These are phyloP conservation scores for Lentinula raphanica DNA, from an alignment of 768 basidiomycete genomes.

Conservation along the genomic window DNA sequence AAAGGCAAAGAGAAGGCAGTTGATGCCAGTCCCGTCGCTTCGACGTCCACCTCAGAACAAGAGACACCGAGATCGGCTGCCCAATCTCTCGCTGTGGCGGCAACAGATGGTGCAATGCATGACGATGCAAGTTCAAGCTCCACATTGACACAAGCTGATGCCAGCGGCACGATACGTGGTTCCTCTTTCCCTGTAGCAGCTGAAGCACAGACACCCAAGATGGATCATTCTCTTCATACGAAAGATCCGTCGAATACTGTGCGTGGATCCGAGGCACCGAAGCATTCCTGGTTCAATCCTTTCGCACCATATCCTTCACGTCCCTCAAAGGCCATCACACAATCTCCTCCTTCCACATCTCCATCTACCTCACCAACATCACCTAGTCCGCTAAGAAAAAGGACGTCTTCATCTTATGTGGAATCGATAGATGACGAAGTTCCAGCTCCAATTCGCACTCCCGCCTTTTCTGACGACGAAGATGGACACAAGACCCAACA, in stretches of 20 bases:
- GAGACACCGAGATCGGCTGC: background rate
- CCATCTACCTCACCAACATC: slow-evolving; percentile 8
- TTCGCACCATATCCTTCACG: slow-evolving; percentile 10
- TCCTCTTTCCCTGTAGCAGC: background rate
- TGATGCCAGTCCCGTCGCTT: slow-evolving; percentile 10
- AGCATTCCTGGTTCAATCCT: slow-evolving; percentile 19
- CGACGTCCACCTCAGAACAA: background rate
- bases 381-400: slow-evolving; percentile 14
- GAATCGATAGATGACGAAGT: slow-evolving; percentile 8
- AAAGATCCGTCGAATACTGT: background rate
- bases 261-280: slow-evolving; percentile 8
- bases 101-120: background rate
- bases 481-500: background rate
- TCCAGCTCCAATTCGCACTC: background rate
- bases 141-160: background rate
- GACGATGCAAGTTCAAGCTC: background rate
- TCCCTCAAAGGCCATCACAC: slow-evolving; percentile 6
- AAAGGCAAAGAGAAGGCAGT: slow-evolving; percentile 21
- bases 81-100: background rate
- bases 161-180: background rate
- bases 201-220: background rate
- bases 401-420: slow-evolving; percentile 11
- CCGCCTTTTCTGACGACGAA: background rate
- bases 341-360: slow-evolving; percentile 11
- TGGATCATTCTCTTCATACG: slow-evolving; percentile 10